A percentile compares a stretch with the other conserved stretches of the same genome.
These are phyloP conservation scores for Trichaptum fuscoviolaceum DNA, from an alignment of 768 basidiomycete genomes.

Conservation along the genomic window DNA sequence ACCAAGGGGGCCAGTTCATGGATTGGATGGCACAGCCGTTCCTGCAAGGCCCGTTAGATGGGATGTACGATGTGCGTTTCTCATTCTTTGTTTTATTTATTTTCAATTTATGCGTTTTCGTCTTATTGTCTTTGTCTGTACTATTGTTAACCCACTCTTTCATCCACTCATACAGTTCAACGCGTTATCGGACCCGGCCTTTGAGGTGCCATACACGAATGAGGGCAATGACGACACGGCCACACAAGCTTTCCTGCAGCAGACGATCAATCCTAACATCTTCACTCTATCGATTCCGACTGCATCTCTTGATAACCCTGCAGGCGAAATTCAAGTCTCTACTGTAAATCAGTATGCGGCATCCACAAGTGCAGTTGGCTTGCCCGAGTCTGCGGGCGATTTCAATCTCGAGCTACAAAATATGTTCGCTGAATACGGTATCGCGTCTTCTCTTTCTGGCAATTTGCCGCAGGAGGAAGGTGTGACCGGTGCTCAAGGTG, in stretches of 20 bases:
- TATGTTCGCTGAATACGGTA: not conserved
- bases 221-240: not conserved
- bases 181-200: not conserved
- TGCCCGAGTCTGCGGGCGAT: not conserved
- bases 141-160: constrained; percentile 1
- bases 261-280: not conserved
- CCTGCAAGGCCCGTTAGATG: not conserved
- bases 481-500: not conserved
- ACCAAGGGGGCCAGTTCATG: not conserved
- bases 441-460: not conserved
- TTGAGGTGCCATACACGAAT: not conserved
- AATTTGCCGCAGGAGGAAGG: not conserved
- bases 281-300: not conserved
- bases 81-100: not conserved
- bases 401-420: not conserved
- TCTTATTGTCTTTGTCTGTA: not conserved
- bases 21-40: not conserved
- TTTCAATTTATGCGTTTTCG: not conserved
- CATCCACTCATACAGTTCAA: not conserved
- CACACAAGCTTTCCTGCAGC: not conserved
- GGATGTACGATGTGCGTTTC: not conserved
- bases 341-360: not conserved
- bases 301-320: not conserved
- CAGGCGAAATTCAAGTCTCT: not conserved
- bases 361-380: not conserved